A percentile compares a stretch with the other conserved stretches of the same genome.
Conservation (phyloP, 495 filamentous ascomycete genomes). For the Daldinia bambusicola region DNA sequence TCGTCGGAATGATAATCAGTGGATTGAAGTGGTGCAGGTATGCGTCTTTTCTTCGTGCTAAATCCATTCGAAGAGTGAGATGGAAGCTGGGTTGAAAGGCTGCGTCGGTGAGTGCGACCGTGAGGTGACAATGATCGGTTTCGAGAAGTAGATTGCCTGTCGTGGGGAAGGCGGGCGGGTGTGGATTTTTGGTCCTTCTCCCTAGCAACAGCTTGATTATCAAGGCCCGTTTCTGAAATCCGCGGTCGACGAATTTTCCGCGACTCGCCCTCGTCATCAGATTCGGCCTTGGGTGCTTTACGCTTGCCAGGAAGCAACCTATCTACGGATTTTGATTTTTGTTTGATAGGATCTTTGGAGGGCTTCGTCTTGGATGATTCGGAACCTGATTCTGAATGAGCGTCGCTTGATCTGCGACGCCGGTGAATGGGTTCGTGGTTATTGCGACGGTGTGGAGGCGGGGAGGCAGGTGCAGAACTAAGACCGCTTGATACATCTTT, state of each 20-base stretch:
- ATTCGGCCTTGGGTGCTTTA: constrained; percentile 58
- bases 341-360: constrained; percentile 50
- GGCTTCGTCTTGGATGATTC: constrained; percentile 53
- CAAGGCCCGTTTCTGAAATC: constrained; percentile 55
- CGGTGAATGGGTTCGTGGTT: constrained; percentile 48
- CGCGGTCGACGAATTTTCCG: constrained; percentile 61
- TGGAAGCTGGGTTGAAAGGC: constrained; percentile 70
- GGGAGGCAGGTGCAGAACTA: constrained; percentile 66
- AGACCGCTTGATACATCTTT: constrained; percentile 63
- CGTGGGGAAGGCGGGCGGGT: constrained; percentile 49
- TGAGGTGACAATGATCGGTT: constrained; percentile 74
- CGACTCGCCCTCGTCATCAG: constrained; percentile 60
- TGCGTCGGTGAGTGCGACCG: constrained; percentile 67
- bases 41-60: constrained; percentile 64
- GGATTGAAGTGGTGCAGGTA: constrained; percentile 66
- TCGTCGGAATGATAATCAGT: constrained; percentile 78
- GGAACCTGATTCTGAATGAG: constrained; percentile 59
- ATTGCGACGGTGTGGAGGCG: constrained; percentile 43
- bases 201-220: constrained; percentile 48
- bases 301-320: constrained; percentile 56
- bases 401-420: constrained; percentile 54
- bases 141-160: constrained; percentile 53
- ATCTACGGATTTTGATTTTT: constrained; percentile 54
- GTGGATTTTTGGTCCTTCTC: constrained; percentile 47
- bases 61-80: constrained; percentile 61